Conservation (phyloP, 164 flowering plant genomes). For the Stephania japonica region DNA sequence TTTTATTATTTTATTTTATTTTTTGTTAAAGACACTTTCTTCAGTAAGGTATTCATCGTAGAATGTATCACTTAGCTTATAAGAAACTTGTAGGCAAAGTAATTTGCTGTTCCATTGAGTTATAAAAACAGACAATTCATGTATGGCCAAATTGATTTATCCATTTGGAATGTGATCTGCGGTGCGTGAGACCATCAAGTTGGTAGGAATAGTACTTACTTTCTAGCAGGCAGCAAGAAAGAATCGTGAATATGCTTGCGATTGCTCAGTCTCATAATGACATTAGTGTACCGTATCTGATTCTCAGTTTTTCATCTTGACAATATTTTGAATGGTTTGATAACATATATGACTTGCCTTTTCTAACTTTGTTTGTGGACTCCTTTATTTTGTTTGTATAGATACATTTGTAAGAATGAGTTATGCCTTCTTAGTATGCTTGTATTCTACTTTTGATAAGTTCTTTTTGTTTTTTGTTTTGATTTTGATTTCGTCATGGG, state of each 20-base stretch:
- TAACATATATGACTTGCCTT: neutral
- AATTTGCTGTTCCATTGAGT: neutral
- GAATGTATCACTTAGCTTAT: neutral
- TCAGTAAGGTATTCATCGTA: neutral
- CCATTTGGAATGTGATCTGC: neutral
- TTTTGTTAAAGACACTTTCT: neutral
- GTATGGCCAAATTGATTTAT: neutral
- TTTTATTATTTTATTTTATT: too few relatives aligned
- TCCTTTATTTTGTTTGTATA: neutral
- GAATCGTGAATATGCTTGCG: neutral
- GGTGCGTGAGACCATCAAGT: neutral
- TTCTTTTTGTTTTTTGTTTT: neutral
- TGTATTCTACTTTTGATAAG: neutral
- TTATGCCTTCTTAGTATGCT: neutral
- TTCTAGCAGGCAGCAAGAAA: neutral
- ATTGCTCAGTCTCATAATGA: neutral
- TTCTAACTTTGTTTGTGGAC: neutral
- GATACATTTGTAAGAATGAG: neutral
- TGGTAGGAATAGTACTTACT: neutral
- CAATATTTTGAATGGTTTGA: neutral
- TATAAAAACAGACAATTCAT: neutral
- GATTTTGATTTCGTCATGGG: constrained; percentile 1
- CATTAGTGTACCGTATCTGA: neutral
- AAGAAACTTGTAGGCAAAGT: neutral
- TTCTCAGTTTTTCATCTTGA: neutral